Conservation (phyloP, 352 stramenopile species). For the Phytopythium cucurbitacearum region DNA sequence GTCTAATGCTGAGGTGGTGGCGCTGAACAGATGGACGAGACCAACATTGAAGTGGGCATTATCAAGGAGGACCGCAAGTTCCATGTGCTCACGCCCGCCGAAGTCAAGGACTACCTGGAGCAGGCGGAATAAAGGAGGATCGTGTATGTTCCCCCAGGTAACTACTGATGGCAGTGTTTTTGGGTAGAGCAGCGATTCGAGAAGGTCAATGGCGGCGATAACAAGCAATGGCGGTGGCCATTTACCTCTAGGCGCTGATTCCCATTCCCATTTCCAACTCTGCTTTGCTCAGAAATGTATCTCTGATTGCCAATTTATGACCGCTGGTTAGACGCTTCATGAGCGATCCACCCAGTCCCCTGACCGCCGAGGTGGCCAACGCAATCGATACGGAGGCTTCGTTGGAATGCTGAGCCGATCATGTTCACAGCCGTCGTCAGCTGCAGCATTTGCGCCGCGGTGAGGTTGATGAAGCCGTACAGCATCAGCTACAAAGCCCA, state of each 20-base stretch:
- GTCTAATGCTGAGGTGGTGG: conserved; percentile 4
- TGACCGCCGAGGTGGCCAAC: conserved; percentile 77
- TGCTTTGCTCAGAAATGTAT: background rate
- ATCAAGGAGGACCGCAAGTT: conserved; percentile 97
- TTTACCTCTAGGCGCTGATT: too few species aligned
- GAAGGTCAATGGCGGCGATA: too few species aligned
- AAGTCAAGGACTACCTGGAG: conserved; percentile 99
- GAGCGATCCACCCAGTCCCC: conserved; percentile 37
- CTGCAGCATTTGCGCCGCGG: conserved; percentile 57
- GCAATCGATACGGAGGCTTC: conserved; percentile 60
- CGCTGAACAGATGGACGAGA: conserved; percentile 93
- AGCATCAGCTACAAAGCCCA: conserved; percentile 38
- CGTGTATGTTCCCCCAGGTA: too few species aligned
- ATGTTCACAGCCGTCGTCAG: conserved; percentile 60
- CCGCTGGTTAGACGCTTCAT: conserved; percentile 28
- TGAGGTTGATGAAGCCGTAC: conserved; percentile 58
- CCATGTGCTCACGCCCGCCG: conserved; percentile 93
- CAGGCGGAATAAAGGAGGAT: conserved; percentile 91
- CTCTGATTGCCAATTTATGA: background rate
- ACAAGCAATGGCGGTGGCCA: too few species aligned
- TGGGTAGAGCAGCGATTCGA: too few species aligned
- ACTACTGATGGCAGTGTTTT: too few species aligned
- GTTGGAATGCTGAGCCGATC: conserved; percentile 54
- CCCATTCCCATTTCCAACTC: too few species aligned
- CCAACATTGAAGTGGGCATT: conserved; percentile 98